Evolutionary conservation across 352 stramenopile species (phyloP), one percentile per base, ranked within the genome.

Genomic region (Phytophthora sp.): DNA sequence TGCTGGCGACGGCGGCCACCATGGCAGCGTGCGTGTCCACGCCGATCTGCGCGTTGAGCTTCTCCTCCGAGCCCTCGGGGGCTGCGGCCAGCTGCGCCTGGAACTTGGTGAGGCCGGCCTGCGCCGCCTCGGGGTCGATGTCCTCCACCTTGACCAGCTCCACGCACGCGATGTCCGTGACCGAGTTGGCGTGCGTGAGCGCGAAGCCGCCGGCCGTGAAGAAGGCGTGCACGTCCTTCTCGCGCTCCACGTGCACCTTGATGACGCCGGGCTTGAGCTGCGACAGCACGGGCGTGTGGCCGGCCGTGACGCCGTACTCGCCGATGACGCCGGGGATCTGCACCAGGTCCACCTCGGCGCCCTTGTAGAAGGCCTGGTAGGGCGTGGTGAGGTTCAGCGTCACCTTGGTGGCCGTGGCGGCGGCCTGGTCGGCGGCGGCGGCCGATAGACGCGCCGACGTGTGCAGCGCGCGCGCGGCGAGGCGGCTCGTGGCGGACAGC

Each of bases 201-300:
- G 97, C 94, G 66, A 99, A 99, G 65, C 97, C 97, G 62, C 96
- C 97, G 30, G 94, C 84, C 54, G 98, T 97, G 84, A 99, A 99
- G 82, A 98, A 99, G 75, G 97, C 98, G 77, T 99, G 95, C 31
- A 95, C 76, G 44, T 93, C 82, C 74, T 88, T 88, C 66, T 93
- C 86, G 51, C 84, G 79, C 62, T 92, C 79, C 31, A 92, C 72
- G 74, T 95, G 86, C 42, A 95, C 86, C 69, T 91, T 90, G 64
- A 95, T 92, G 43, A 99, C 88, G 52, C 97, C 97, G 13, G 97
- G 94, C 87, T 99, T 99, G 60, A 99, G 84, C 76, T 99, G 95
- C 42, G 95, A 88, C 38, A 99, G 93, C 62, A 99, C 95, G 34
- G 97, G 95, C 60, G 97, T 95, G 91, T 99, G 97, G 67, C 95